These are phyloP conservation scores for Fusarium xyrophilum DNA, from an alignment of 2,329 filamentous ascomycete genomes.

Conservation along the genomic window DNA sequence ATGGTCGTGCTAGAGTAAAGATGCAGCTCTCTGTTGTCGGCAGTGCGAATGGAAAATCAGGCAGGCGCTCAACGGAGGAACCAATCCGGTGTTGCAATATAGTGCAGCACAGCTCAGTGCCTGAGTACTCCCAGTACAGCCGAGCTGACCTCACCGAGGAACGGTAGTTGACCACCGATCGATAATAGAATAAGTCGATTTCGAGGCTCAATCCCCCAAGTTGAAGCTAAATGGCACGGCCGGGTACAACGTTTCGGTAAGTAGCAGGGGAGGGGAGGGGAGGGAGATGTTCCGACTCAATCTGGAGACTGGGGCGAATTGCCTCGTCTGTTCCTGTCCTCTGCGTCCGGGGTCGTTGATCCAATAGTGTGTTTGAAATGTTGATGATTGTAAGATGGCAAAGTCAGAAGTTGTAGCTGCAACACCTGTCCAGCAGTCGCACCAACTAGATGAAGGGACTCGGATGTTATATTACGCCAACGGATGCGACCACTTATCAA, in stretches of 20 bases:
- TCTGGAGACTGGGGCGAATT: conserved; percentile 2
- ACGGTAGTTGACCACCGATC: not conserved
- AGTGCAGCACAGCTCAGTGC: not conserved
- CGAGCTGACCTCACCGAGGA: not conserved
- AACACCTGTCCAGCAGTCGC: not conserved
- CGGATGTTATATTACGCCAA: conserved; percentile 1
- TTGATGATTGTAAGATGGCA: not conserved
- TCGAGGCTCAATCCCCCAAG: not conserved
- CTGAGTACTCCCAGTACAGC: not conserved
- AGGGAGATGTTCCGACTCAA: not conserved
- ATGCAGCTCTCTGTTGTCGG: not conserved
- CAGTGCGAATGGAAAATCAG: not conserved
- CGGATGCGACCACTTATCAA: not conserved
- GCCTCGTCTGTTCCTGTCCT: not conserved
- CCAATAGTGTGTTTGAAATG: not conserved
- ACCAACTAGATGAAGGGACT: not conserved
- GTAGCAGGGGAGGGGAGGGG: not conserved
- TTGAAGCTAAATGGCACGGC: not conserved
- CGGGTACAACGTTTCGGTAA: not conserved
- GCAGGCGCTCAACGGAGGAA: conserved; percentile 23
- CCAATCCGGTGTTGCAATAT: conserved; percentile 13
- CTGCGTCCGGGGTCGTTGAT: not conserved
- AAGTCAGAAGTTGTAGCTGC: not conserved
- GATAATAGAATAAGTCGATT: conserved; percentile 1
- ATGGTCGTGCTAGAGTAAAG: not conserved